A percentile compares a stretch with the other conserved stretches of the same genome.
Evolutionary conservation across 768 basidiomycete genomes (phyloP).

Genomic region (Pleurotus ostreatus): DNA sequence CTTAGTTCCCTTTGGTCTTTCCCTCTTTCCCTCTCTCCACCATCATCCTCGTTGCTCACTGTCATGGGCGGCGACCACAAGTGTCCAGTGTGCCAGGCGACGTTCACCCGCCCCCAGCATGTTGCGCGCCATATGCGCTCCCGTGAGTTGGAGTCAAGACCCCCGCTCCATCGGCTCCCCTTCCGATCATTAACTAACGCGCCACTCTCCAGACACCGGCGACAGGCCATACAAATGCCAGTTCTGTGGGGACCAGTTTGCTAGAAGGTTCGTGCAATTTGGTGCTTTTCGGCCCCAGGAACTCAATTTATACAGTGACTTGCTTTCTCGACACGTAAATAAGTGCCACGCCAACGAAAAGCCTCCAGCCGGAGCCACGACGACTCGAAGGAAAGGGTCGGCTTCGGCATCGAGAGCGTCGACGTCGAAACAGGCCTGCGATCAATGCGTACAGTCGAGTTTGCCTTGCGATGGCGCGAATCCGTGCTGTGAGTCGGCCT

Average conservation of each 20-base stretch:
- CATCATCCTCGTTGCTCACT: neutral
- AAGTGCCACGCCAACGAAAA: slow-evolving; percentile 86
- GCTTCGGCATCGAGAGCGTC: slow-evolving; percentile 67
- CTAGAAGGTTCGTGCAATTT: slow-evolving; percentile 54
- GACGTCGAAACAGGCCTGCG: slow-evolving; percentile 80
- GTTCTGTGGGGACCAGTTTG: slow-evolving; percentile 87
- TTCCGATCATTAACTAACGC: slow-evolving; percentile 8
- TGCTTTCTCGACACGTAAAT: slow-evolving; percentile 82
- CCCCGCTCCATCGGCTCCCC: slow-evolving; percentile 19
- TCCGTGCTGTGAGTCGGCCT: slow-evolving; percentile 59
- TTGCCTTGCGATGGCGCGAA: slow-evolving; percentile 77
- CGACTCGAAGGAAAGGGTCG: slow-evolving; percentile 60
- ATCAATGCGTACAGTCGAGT: slow-evolving; percentile 75
- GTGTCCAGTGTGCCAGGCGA: slow-evolving; percentile 83
- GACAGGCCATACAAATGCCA: slow-evolving; percentile 89
- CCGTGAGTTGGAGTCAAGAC: slow-evolving; percentile 49
- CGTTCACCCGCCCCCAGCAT: slow-evolving; percentile 87
- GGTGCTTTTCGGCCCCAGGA: slow-evolving; percentile 8
- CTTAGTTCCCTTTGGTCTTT: neutral
- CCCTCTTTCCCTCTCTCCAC: neutral
- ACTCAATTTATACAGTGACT: slow-evolving; percentile 46
- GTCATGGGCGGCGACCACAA: slow-evolving; percentile 79
- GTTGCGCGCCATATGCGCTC: slow-evolving; percentile 89
- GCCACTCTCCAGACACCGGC: slow-evolving; percentile 61
- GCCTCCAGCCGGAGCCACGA: slow-evolving; percentile 32